Evolutionary conservation across 495 filamentous ascomycete genomes (phyloP).

Genomic region (Hypoxylon trugodes): DNA sequence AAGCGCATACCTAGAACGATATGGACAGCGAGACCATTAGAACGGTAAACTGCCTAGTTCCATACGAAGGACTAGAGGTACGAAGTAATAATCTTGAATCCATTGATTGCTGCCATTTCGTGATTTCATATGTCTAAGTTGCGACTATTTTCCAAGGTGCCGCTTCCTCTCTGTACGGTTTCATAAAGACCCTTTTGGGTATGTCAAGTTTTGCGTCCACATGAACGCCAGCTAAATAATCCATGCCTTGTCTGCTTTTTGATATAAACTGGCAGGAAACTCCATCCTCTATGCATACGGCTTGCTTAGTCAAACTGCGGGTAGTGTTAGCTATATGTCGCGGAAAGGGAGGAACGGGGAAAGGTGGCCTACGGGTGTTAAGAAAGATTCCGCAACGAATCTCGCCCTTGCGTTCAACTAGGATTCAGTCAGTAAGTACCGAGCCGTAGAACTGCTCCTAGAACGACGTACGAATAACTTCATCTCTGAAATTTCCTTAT

Average conservation of each 20-base stretch:
- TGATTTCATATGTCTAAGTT: conserved; percentile 39
- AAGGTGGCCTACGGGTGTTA: conserved; percentile 92
- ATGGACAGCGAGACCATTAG: too few relatives aligned
- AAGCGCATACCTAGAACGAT: too few relatives aligned
- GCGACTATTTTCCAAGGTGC: neutral
- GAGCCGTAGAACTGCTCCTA: neutral
- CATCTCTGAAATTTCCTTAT: conserved; percentile 99
- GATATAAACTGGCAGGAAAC: neutral
- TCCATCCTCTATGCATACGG: neutral
- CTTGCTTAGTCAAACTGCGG: conserved; percentile 42
- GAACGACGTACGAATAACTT: conserved; percentile 90
- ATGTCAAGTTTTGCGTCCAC: conserved; percentile 23
- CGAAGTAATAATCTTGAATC: conserved; percentile 6
- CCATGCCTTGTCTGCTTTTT: conserved; percentile 21
- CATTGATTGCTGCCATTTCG: conserved; percentile 27
- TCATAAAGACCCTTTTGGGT: conserved; percentile 9
- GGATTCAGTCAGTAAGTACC: conserved; percentile 37
- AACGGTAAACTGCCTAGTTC: too few relatives aligned
- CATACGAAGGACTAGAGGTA: too few relatives aligned
- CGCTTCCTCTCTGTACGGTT: neutral
- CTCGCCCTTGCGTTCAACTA: conserved; percentile 96
- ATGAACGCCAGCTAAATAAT: conserved; percentile 6
- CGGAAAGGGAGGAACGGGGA: neutral
- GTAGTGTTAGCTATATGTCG: neutral
- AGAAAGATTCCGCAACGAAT: conserved; percentile 97